Conservation (phyloP, 2,329 filamentous ascomycete species). For the Apiospora sp. region DNA sequence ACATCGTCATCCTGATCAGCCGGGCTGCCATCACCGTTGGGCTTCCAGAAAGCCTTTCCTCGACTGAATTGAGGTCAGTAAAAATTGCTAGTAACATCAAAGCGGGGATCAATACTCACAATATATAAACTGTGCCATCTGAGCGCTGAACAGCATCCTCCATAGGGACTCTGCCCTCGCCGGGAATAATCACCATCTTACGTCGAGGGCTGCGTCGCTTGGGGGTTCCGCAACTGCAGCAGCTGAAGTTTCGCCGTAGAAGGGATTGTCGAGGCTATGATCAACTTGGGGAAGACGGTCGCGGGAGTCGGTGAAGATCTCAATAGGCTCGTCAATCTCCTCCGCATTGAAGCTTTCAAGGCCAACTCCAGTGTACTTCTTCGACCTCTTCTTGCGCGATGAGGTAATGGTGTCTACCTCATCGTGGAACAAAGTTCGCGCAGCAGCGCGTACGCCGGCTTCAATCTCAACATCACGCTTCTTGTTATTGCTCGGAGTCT, state of each 20-base stretch:
- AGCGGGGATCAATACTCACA: conserved; percentile 65
- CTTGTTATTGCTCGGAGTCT: conserved; percentile 71
- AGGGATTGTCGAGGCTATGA: conserved; percentile 74
- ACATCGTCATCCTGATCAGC: conserved; percentile 42
- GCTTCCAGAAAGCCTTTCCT: conserved; percentile 82
- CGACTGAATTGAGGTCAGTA: conserved; percentile 59
- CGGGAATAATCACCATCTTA: conserved; percentile 61
- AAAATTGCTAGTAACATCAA: conserved; percentile 18
- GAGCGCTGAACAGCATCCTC: conserved; percentile 70
- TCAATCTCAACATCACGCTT: conserved; percentile 59
- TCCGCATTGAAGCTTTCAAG: conserved; percentile 67
- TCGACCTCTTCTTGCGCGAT: conserved; percentile 64
- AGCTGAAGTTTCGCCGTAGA: conserved; percentile 60
- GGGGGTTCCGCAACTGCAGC: conserved; percentile 47
- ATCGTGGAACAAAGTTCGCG: conserved; percentile 69
- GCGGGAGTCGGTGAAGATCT: conserved; percentile 81
- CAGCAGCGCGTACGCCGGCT: conserved; percentile 61
- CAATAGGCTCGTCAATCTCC: conserved; percentile 66
- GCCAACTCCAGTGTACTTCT: conserved; percentile 63
- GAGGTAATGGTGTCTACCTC: conserved; percentile 63
- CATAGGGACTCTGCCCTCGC: conserved; percentile 65
- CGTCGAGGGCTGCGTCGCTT: conserved; percentile 61
- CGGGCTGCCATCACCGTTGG: conserved; percentile 49
- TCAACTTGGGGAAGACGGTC: conserved; percentile 78
- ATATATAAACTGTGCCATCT: conserved; percentile 78